These are phyloP conservation scores for Aspergillus ustus DNA, from an alignment of 2,329 filamentous ascomycete genomes.

Conservation along the genomic window DNA sequence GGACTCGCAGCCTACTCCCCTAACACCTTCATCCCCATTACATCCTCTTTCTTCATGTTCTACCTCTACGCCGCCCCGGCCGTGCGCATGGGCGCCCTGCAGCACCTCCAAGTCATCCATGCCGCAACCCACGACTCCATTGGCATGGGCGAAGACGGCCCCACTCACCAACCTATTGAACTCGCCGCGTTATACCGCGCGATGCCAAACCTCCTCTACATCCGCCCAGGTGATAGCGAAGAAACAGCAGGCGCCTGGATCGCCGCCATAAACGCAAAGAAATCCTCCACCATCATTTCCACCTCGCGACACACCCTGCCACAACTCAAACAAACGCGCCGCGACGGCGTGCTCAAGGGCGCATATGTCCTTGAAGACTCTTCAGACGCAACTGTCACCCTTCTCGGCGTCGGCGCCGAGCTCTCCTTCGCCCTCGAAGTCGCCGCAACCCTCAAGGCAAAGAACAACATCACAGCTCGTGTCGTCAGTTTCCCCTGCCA, in stretches of 20 bases:
- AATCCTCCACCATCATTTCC: constrained; percentile 50
- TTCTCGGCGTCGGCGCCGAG: constrained; percentile 58
- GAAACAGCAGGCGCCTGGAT: constrained; percentile 55
- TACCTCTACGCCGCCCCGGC: constrained; percentile 62
- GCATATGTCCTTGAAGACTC: constrained; percentile 49
- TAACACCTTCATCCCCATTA: constrained; percentile 62
- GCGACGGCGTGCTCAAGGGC: constrained; percentile 45
- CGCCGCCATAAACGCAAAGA: constrained; percentile 44
- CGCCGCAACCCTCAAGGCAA: constrained; percentile 46
- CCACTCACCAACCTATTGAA: constrained; percentile 66
- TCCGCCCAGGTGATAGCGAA: constrained; percentile 63
- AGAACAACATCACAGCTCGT: constrained; percentile 46
- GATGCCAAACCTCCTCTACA: constrained; percentile 67
- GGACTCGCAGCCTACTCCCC: constrained; percentile 63
- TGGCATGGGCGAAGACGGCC: constrained; percentile 64
- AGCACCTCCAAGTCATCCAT: constrained; percentile 61
- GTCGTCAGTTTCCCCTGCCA: constrained; percentile 58
- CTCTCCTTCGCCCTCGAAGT: constrained; percentile 53
- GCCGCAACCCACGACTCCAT: constrained; percentile 66
- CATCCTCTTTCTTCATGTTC: constrained; percentile 67
- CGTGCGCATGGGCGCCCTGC: constrained; percentile 64
- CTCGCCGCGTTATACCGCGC: constrained; percentile 62
- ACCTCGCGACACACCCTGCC: constrained; percentile 48
- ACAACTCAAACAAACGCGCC: constrained; percentile 44
- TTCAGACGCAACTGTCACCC: constrained; percentile 47